A percentile compares a stretch with the other conserved stretches of the same genome.
Evolutionary conservation across 768 basidiomycete genomes (phyloP).

Genomic region (Pleurotus giganteus): DNA sequence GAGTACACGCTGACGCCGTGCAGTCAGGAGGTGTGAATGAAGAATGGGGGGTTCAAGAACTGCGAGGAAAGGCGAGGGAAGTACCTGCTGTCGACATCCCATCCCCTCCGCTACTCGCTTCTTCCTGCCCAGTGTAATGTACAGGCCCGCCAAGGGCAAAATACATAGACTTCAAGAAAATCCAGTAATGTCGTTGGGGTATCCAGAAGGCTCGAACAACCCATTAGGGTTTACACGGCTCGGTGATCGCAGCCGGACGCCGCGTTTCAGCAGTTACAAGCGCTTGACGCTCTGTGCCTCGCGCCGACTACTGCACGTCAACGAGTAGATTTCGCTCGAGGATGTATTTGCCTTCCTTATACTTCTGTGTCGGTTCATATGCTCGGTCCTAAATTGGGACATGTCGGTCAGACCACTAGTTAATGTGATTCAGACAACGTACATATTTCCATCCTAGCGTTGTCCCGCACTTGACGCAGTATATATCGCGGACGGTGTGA

Average conservation of each 20-base stretch:
- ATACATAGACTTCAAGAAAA: slow-evolving; percentile 6
- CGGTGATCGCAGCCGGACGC: slow-evolving; percentile 5
- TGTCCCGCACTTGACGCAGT: slow-evolving; percentile 85
- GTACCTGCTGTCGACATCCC: neutral
- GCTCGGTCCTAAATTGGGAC: slow-evolving; percentile 70
- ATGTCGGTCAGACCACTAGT: slow-evolving; percentile 4
- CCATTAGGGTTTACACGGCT: slow-evolving; percentile 7
- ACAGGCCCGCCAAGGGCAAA: slow-evolving; percentile 1
- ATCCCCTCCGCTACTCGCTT: neutral
- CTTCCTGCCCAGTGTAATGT: neutral
- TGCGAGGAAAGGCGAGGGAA: neutral
- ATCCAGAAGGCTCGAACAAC: neutral
- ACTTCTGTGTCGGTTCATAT: slow-evolving; percentile 87
- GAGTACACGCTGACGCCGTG: neutral
- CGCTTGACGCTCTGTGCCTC: slow-evolving; percentile 13
- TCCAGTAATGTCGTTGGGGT: slow-evolving; percentile 1
- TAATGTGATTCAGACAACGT: slow-evolving; percentile 27
- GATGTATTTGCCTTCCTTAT: slow-evolving; percentile 98
- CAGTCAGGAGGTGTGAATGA: neutral
- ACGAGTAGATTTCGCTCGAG: slow-evolving; percentile 90
- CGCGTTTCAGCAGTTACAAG: neutral
- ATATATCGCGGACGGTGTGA: slow-evolving; percentile 95
- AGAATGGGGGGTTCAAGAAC: neutral
- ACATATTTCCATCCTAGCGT: slow-evolving; percentile 99
- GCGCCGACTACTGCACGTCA: slow-evolving; percentile 66